Evolutionary conservation across 257 asterid species (phyloP), one percentile per base, ranked within the genome.

Genomic region (Pogostemon cablin): DNA sequence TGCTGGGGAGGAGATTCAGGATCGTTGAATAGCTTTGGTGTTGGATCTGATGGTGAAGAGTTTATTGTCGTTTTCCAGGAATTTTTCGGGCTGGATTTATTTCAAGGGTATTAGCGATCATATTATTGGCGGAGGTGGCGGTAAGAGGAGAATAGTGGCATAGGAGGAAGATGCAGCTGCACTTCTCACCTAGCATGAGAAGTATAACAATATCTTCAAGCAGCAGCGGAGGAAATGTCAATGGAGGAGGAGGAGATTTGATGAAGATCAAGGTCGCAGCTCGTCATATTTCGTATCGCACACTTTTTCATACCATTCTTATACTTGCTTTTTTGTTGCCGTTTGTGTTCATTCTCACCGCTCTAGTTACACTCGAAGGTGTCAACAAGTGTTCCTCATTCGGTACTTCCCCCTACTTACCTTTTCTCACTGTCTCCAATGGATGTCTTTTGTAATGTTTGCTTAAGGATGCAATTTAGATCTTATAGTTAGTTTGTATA

Each of bases 151-250:
- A 52, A 71, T 56, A 62, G 79, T 52, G 77, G 82, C 54, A 77
- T 79, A 68, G 58, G 83, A 81, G 87, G 96, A 95, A 86, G 96
- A 95, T 95, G 99, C 98, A 91, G 98, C 98, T 95, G 93, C 98
- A 89, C 92, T 91, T 95, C 90, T 95, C 99, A 82, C 97, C 98
- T 85, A 88, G 97, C 93, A 95, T 92, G 98, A 90, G 98, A 91
- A 95, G 99, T 86, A 86, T 95, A 86, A 95, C 99, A 68, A 91
- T 95, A 84, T 93, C 90, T 60, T 84, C 90, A 85, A 75, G 86
- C 78, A 80, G 77, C 81, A 81, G 75, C 70, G 79, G 81, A 67
- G 87, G 87, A 82, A 80, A 83, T 84, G 86, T 77, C 76, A 85
- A 85, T 68, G 92, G 87, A 66, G 81, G 81, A 60, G 79, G 69